Percentiles rank a stretch among this genome's conserved stretches.
These are phyloP conservation scores for Xanthoconium purpureum DNA, from an alignment of 768 basidiomycete genomes.

Conservation along the genomic window DNA sequence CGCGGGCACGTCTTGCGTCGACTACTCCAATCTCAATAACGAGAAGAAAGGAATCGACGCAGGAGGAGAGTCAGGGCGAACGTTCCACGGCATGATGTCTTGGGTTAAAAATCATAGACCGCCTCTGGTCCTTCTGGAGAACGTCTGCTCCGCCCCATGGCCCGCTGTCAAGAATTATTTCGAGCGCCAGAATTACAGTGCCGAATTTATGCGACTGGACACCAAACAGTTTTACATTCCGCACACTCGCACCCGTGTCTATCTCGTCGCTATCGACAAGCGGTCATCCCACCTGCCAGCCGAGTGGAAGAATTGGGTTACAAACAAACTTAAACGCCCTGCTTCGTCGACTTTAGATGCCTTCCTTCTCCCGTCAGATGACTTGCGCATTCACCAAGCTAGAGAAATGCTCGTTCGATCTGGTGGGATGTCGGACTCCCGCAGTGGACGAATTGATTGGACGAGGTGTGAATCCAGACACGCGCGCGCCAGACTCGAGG, in stretches of 20 bases:
- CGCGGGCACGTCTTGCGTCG: constrained; percentile 95
- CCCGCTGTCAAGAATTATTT: constrained; percentile 71
- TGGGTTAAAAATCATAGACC: constrained; percentile 89
- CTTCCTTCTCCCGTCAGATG: constrained; percentile 87
- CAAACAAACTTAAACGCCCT: constrained; percentile 66
- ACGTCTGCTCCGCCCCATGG: constrained; percentile 93
- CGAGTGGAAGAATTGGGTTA: constrained; percentile 64
- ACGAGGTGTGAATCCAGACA: constrained; percentile 90
- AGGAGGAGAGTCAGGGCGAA: constrained; percentile 89
- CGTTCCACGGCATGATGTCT: constrained; percentile 91
- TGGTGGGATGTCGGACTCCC: constrained; percentile 59
- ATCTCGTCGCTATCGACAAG: constrained; percentile 77
- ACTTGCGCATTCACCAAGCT: constrained; percentile 87
- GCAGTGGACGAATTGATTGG: constrained; percentile 83
- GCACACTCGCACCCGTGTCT: constrained; percentile 89
- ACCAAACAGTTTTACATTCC: constrained; percentile 92
- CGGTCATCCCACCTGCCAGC: constrained; percentile 56
- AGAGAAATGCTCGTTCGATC: constrained; percentile 79
- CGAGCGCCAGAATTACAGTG: constrained; percentile 70
- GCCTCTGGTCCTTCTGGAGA: constrained; percentile 90
- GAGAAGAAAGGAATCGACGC: constrained; percentile 87
- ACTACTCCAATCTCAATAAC: constrained; percentile 95
- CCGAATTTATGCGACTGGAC: constrained; percentile 66
- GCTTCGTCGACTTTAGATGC: constrained; percentile 89
- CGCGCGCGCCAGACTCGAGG: constrained; percentile 81